A percentile compares a stretch with the other conserved stretches of the same genome.
Conservation (phyloP, 371 early-diverging fungal genomes). For the Syncephalastrum sp. region DNA sequence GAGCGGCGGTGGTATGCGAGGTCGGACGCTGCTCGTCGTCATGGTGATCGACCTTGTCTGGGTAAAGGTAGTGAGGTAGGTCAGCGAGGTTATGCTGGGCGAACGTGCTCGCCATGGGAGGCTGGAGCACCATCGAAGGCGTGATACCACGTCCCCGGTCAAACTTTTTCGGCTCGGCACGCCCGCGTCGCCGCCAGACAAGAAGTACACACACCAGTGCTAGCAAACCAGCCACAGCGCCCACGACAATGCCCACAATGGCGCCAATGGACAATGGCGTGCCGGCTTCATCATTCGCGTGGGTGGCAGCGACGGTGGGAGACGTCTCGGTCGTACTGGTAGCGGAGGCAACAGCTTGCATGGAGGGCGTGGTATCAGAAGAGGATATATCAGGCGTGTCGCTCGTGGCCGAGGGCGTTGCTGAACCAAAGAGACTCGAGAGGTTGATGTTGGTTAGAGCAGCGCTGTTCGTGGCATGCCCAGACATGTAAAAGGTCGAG, state of each 20-base stretch:
- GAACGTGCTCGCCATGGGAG: too few species aligned
- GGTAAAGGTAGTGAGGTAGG: too few species aligned
- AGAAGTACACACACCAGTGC: neutral
- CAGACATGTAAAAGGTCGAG: too few species aligned
- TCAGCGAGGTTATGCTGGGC: too few species aligned
- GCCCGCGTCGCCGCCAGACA: conserved; percentile 1
- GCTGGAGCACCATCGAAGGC: conserved; percentile 10
- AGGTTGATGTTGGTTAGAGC: conserved; percentile 14
- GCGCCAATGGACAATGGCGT: conserved; percentile 5
- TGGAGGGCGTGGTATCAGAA: neutral
- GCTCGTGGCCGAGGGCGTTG: conserved; percentile 2
- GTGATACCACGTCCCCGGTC: conserved; percentile 20
- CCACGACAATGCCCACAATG: conserved; percentile 11
- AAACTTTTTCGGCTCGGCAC: conserved; percentile 9
- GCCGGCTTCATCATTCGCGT: neutral
- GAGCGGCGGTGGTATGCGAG: conserved; percentile 14
- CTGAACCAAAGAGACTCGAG: conserved; percentile 13
- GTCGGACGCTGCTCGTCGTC: too few species aligned
- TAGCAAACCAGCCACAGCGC: neutral
- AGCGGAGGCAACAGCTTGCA: conserved; percentile 1
- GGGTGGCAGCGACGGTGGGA: neutral
- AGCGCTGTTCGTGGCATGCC: too few species aligned
- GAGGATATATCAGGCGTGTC: conserved; percentile 1
- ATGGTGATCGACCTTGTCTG: too few species aligned
- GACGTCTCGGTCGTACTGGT: neutral